Conservation (phyloP, 2,329 filamentous ascomycete species). For the Didymellaceae sp. region DNA sequence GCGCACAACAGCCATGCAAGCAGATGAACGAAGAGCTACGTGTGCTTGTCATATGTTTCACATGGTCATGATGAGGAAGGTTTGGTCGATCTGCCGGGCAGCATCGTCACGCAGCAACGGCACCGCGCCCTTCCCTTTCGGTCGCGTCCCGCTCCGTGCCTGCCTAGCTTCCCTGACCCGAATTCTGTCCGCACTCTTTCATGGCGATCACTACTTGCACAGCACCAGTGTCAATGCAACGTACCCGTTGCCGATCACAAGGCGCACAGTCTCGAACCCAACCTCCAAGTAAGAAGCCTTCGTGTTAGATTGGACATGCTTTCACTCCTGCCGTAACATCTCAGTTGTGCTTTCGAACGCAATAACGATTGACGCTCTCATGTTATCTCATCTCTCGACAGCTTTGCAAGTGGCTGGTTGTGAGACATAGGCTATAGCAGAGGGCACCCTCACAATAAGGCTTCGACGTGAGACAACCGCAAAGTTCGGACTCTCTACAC, state of each 20-base stretch:
- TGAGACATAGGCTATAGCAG: too few relatives aligned
- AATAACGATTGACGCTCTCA: too few relatives aligned
- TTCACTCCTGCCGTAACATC: too few relatives aligned
- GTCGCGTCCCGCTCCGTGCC: slow-evolving; percentile 13
- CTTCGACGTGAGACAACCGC: too few relatives aligned
- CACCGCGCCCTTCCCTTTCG: slow-evolving; percentile 9
- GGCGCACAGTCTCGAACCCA: background rate
- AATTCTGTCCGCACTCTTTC: background rate
- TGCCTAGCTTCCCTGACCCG: slow-evolving; percentile 10
- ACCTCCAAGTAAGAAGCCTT: too few relatives aligned
- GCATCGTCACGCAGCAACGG: slow-evolving; percentile 16
- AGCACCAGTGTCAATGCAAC: slow-evolving; percentile 2
- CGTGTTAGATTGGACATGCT: too few relatives aligned
- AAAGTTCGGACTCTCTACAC: too few relatives aligned
- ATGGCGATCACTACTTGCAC: slow-evolving; percentile 5
- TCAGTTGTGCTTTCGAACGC: too few relatives aligned
- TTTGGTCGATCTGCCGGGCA: slow-evolving; percentile 13
- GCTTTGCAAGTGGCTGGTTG: too few relatives aligned
- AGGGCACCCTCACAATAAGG: too few relatives aligned
- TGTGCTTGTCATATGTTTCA: slow-evolving; percentile 14
- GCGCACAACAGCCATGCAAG: slow-evolving; percentile 15
- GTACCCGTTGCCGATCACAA: background rate
- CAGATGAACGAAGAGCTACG: slow-evolving; percentile 4
- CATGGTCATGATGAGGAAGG: slow-evolving; percentile 2
- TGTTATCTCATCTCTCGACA: too few relatives aligned